Base-by-base conservation (phyloP, 2,329 filamentous ascomycete genomes). In the Alternaria triticimaculans region DNA sequence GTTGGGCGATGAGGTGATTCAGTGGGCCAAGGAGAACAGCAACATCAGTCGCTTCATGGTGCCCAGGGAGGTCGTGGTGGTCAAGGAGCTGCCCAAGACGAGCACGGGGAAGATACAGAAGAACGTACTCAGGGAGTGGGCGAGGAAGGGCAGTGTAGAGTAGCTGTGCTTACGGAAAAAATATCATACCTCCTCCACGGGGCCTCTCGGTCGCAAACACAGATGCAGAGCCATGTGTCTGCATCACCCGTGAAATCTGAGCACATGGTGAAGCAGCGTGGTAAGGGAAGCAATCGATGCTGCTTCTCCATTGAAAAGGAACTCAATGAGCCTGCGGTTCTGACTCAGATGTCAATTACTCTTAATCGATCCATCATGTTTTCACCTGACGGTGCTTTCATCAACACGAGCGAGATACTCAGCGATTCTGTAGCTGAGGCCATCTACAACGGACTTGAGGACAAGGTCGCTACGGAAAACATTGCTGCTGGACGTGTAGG, bases 61-160 rank as follows among this genome's bases (percentile, higher is more conserved):
- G 48, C 89, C 88, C 12, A 83, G 85, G 55, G 89, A 90, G 79
- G 87, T 90, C 1, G 92, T 97, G 79, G 84, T 98, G 46, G 88
- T 99, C n/a, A 70, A 83, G 6, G 94, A 97, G 80, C 84, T 99
- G 68, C 96, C 96, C 10, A 99, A 99, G 87, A 99, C 96, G 26
- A 96, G 92, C 80, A 99, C 96, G 1, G 96, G 96, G 4, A 99
- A 99, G 86, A 87, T 98, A 64, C 90, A 93, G 87, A 99, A 99
- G 88, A 98, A 97, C 74, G 88, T 97, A 7, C 80, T 99, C 59
- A 84, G 96, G 64, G 91, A 93, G 71, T 97, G 94, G 95, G 92
- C 92, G 3, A 92, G 88, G 76, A 58, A 37, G 26, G 60, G 60
- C 6, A 86, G 87, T 25, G 44, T 80, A 9, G 55, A 51, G 59